Base-by-base conservation (phyloP, 2,329 filamentous ascomycete genomes). In the Zymoseptoria pseudotritici region DNA sequence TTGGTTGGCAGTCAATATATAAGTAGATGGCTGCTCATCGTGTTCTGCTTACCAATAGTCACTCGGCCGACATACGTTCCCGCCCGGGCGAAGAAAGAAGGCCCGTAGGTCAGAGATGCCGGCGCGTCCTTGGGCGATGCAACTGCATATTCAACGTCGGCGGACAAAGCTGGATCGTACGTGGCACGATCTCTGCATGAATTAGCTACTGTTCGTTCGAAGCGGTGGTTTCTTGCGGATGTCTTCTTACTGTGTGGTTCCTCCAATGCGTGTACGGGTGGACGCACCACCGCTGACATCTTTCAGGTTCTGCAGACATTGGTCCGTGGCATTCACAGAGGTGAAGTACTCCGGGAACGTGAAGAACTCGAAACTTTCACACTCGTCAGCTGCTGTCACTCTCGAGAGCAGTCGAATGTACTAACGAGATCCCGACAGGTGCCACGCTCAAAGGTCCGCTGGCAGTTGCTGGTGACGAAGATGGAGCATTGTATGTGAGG, bases 201-300 rank as follows among this genome's bases (percentile, higher is more conserved):
- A 19, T 1, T 58, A 58, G 52, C 26, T 26, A 46, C 22, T 36
- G n/a, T 8, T 24, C 10, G 24, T 8, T 17, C 17, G 4, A n/a
- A 17, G 11, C 36, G 36, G 36, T n/a, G 36, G 36, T 46, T 46
- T n/a, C 36, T 46, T 17, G 36, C 8, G 8, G 36, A 46, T 46
- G 36, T 46, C 36, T 46, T 61, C 50, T 57, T 61, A 77, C 74
- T 83, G 81, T 0, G 82, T 84, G 0, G 82, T 84, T 2, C 82
- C 82, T n/a, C 82, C 82, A 57, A 84, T 83, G 55, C 82, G 74
- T 53, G 84, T 76, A 0, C 81, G 81, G 7, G 82, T 81, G 78
- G 78, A 82, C 10, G 71, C 73, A 1, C 81, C 82, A 0, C 77
- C 79, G 36, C 36, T 17, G 54, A 83, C 60, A 11, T 76, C 72